Evolutionary conservation across 2,329 filamentous ascomycete species (phyloP), one percentile per base, ranked within the genome.

Genomic region (Xylogone sp.): DNA sequence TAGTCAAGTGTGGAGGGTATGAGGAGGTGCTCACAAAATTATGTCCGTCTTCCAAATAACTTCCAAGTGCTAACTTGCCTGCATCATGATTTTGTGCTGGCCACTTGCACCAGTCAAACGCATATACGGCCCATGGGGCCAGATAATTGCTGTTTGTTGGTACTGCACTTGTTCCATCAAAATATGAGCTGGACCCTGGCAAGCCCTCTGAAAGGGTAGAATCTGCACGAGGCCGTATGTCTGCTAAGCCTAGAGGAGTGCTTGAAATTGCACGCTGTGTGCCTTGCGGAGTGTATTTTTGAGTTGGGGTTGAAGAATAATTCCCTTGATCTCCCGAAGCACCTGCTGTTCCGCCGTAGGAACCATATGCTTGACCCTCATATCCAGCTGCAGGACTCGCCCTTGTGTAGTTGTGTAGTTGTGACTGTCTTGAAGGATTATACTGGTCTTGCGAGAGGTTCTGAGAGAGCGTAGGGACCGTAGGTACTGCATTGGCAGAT

Each of bases 41-140:
- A 73, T 99, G 94, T 5, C 92, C 93, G 71, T 99, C 94, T 72
- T 99, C 94, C 48, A 97, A 75, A 68, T 97, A 97, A 74, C 94
- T 99, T 53, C 93, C 94, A 39, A 99, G 79, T 12, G 94, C 94
- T 61, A 99, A 81, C 71, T 97, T 97, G 39, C 94, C 94, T 3
- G 90, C 90, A 56, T 89, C 86, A 59, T 85, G 85, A 62, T 72
- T 84, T 63, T 90, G 83, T 2, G 93, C 85, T 16, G 88, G 84
- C 93, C 94, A 99, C 71, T 99, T 99, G 75, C 94, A 99, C 94
- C 94, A 99, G 73, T 99, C 94, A 63, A 96, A 93, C 12, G 94
- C 93, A 69, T 97, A 99, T 50, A 96, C 86, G 13, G 91, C 87
- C 90, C 94, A 99, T 0, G 93, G 92, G 3, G 93, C 91, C 56